Base-by-base conservation (phyloP, 768 basidiomycete genomes). In the Rickenella mellea region DNA sequence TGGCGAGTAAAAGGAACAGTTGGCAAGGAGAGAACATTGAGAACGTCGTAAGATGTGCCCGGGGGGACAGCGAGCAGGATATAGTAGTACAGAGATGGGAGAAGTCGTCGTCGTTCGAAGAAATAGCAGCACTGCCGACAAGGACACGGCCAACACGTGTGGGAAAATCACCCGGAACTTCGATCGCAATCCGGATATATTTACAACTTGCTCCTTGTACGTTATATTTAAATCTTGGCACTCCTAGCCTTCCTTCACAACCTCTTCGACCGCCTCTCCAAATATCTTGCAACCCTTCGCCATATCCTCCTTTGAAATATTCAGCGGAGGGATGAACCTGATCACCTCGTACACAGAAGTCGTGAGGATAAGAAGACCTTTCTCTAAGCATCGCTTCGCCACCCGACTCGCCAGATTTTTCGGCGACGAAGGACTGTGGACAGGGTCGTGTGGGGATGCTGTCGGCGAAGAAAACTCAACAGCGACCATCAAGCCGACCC, bases 241-340 rank as follows among this genome's bases (percentile, higher is more conserved):
- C 40, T 41, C 11, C n/a, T 32, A 39, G 2, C 54, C 63, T 42
- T 67, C 78, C 21, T 52, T 63, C 2, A 83, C 63, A 37, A 84
- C 80, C 50, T 87, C 83, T 56, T 71, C 68, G 10, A 91, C 73
- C 7, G 85, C 77, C 55, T 83, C 72, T 26, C 54, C 66, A 58
- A 89, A 88, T 21, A 87, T 78, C 28, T 58, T 54, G 44, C 66
- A 68, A 0, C 85, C 85, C 55, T 78, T 77, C 51, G 62, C 69
- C 66, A 96, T 63, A 56, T 97, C 89, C 57, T 70, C 74, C 59
- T 76, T 60, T 19, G 71, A 74, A 48, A 94, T 75, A 56, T 89
- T 93, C 52, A 97, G 61, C 12, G 94, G 77, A 4, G 94, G 94
- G 53, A 98, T 97, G 69, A 98, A 96, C 55, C 92, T 70, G 44